Evolutionary conservation across 179 eudicot species (phyloP).

Genomic region (Actinidia arguta): DNA sequence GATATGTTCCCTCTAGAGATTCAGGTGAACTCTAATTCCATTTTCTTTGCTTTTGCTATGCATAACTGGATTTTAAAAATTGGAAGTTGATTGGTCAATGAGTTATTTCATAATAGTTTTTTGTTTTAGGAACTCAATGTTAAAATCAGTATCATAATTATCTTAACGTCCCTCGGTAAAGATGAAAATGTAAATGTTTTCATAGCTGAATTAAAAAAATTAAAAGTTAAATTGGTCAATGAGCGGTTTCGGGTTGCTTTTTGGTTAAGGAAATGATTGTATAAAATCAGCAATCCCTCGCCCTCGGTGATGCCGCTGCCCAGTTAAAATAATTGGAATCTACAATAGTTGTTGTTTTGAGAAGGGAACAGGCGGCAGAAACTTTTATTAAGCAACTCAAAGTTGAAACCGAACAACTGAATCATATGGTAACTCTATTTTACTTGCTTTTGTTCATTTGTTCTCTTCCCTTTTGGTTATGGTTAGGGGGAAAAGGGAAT

Average conservation of each 20-base stretch:
- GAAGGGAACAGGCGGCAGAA: constrained; percentile 80
- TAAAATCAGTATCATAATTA: not conserved
- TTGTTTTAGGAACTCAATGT: not conserved
- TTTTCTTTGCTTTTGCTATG: constrained; percentile 19
- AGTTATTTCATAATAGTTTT: constrained; percentile 78
- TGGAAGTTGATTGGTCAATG: constrained; percentile 45
- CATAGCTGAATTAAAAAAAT: not conserved
- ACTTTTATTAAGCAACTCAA: constrained; percentile 74
- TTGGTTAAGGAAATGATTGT: not conserved
- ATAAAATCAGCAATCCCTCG: not conserved
- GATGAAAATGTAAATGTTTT: not conserved
- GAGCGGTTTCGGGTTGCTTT: not conserved
- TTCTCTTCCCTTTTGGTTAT: not conserved
- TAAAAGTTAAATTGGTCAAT: not conserved
- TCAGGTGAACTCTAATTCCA: constrained; percentile 50
- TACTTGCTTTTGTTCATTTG: not conserved
- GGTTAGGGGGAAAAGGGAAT: too few species aligned
- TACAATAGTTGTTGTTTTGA: constrained; percentile 86
- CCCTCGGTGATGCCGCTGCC: not conserved
- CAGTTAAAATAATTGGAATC: constrained; percentile 84
- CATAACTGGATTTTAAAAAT: constrained; percentile 36
- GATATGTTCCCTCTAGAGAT: constrained; percentile 96
- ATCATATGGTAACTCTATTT: constrained; percentile 66
- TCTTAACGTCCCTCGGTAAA: not conserved
- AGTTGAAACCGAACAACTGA: constrained; percentile 92